These are phyloP conservation scores for Brachypodium distachyon DNA, from an alignment of 202 grass and related monocot genomes.

Conservation along the genomic window DNA sequence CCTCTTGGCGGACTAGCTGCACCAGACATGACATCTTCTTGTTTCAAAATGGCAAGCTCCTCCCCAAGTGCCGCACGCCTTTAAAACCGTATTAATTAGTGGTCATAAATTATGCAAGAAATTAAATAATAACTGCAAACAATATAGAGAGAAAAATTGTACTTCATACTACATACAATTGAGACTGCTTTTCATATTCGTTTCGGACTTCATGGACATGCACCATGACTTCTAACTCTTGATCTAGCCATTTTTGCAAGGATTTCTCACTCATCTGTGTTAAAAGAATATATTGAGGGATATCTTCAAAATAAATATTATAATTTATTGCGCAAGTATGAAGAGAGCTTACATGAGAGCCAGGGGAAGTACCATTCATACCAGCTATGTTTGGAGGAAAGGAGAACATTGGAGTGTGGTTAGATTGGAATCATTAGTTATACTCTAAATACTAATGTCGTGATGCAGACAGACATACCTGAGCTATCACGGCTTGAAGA, in stretches of 20 bases:
- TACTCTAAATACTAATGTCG: background rate
- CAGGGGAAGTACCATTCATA: conserved; percentile 66
- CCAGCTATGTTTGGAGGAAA: conserved; percentile 35
- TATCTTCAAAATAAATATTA: conserved; percentile 15
- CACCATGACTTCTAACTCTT: conserved; percentile 98
- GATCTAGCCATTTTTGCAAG: conserved; percentile 90
- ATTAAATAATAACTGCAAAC: background rate
- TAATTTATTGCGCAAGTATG: conserved; percentile 10
- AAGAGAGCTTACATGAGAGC: conserved; percentile 61
- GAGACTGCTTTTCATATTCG: conserved; percentile 98
- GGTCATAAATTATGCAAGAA: background rate
- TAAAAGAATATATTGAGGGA: conserved; percentile 22
- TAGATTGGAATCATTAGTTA: conserved; percentile 17
- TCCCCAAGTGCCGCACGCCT: conserved; percentile 88
- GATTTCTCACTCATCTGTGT: conserved; percentile 87
- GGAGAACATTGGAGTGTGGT: conserved; percentile 3
- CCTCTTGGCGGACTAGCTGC: conserved; percentile 55
- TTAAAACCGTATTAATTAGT: conserved; percentile 15
- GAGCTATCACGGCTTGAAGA: conserved; percentile 74
- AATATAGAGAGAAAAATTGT: conserved; percentile 8
- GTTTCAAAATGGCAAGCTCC: conserved; percentile 85
- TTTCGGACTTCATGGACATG: conserved; percentile 97
- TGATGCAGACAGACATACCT: conserved; percentile 38
- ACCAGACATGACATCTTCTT: conserved; percentile 51
- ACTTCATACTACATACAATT: conserved; percentile 69